These are phyloP conservation scores for Pueraria montana DNA, from an alignment of 306 rosid genomes.

Conservation along the genomic window DNA sequence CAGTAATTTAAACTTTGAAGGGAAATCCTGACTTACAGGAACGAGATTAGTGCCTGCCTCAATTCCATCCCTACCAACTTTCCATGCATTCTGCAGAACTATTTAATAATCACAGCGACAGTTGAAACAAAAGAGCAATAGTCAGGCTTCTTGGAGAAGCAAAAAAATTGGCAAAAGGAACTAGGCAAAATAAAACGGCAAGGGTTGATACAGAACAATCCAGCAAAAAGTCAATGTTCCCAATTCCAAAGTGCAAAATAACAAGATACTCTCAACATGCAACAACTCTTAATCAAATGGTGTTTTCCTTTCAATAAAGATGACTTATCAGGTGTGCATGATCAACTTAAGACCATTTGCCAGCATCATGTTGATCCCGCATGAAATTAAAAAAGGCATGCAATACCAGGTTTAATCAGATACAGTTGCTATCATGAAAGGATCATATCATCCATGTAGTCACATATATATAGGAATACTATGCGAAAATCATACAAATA, in stretches of 20 bases:
- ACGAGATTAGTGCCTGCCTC: conserved; percentile 68
- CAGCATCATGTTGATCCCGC: neutral
- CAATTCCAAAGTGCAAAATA: conserved; percentile 11
- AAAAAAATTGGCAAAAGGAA: conserved; percentile 6
- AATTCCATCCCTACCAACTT: conserved; percentile 82
- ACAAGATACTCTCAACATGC: conserved; percentile 3
- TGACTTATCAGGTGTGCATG: neutral
- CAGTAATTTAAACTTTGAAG: conserved; percentile 20
- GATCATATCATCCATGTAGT: conserved; percentile 17
- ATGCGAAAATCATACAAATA: neutral
- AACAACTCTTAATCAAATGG: conserved; percentile 23
- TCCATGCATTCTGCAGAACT: conserved; percentile 84
- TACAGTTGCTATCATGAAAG: conserved; percentile 17
- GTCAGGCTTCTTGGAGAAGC: conserved; percentile 27
- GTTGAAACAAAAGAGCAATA: conserved; percentile 15
- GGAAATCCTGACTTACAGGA: conserved; percentile 54
- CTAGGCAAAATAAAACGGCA: neutral
- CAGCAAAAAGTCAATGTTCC: neutral
- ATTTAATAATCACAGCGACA: conserved; percentile 38
- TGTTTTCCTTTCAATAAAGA: conserved; percentile 14
- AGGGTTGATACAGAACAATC: neutral
- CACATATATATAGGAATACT: conserved; percentile 21
- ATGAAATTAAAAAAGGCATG: neutral
- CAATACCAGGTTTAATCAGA: conserved; percentile 3
- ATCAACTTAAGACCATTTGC: conserved; percentile 5